Conservation (phyloP, 495 filamentous ascomycete genomes). For the Aspergillus kassunensis region DNA sequence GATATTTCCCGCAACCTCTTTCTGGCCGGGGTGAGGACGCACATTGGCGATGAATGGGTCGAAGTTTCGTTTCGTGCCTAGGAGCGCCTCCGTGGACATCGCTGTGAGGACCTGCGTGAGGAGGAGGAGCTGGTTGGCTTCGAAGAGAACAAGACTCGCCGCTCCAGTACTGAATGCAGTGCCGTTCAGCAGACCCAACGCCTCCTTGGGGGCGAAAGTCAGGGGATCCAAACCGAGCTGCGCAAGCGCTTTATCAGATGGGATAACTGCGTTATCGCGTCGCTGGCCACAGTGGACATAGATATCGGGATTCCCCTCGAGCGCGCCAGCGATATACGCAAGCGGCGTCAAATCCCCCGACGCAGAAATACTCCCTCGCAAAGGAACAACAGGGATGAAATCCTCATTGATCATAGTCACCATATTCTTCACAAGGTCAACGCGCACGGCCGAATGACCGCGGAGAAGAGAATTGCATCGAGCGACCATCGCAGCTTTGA, state of each 20-base stretch:
- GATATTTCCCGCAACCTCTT: slow-evolving; percentile 54
- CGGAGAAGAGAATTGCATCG: slow-evolving; percentile 52
- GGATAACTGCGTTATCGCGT: not conserved
- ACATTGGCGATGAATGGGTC: slow-evolving; percentile 55
- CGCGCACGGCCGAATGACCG: slow-evolving; percentile 55
- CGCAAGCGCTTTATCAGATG: slow-evolving; percentile 18
- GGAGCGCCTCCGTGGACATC: slow-evolving; percentile 42
- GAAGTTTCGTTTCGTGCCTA: slow-evolving; percentile 52
- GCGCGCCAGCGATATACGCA: slow-evolving; percentile 55
- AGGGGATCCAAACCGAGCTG: slow-evolving; percentile 13
- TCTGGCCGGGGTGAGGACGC: slow-evolving; percentile 61
- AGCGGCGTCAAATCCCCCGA: slow-evolving; percentile 60
- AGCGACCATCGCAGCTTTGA: slow-evolving; percentile 53
- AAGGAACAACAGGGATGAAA: slow-evolving; percentile 51
- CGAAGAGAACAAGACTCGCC: slow-evolving; percentile 51
- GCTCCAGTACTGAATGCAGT: slow-evolving; percentile 56
- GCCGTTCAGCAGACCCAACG: slow-evolving; percentile 61
- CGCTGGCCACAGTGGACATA: slow-evolving; percentile 5
- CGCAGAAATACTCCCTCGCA: slow-evolving; percentile 60
- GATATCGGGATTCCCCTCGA: slow-evolving; percentile 53
- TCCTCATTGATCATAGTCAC: slow-evolving; percentile 42
- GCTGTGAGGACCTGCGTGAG: slow-evolving; percentile 55
- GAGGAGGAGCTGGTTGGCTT: slow-evolving; percentile 53
- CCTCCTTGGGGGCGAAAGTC: slow-evolving; percentile 44
- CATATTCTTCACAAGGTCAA: slow-evolving; percentile 44